These are phyloP conservation scores for Delitschia confertaspora DNA, from an alignment of 495 filamentous ascomycete genomes.

Conservation along the genomic window DNA sequence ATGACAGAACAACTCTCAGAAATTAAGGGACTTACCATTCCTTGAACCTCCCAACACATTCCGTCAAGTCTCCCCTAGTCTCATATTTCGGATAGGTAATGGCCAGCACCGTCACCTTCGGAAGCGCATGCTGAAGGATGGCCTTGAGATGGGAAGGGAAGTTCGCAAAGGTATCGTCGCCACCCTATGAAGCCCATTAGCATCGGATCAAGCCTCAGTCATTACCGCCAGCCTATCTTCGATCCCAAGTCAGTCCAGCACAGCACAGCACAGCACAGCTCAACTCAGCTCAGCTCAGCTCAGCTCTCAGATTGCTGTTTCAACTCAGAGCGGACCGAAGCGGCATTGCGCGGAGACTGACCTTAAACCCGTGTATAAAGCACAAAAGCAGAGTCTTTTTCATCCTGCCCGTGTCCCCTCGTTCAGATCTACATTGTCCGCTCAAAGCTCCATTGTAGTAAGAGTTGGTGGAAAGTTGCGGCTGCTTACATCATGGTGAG, in stretches of 20 bases:
- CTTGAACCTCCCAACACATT: constrained; percentile 70
- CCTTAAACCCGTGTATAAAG: constrained; percentile 98
- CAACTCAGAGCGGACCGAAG: too few relatives aligned
- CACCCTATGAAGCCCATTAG: constrained; percentile 51
- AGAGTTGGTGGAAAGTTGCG: too few relatives aligned
- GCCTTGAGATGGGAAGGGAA: constrained; percentile 68
- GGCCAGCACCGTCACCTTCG: constrained; percentile 59
- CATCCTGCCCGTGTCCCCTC: constrained; percentile 47
- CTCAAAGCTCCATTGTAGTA: too few relatives aligned
- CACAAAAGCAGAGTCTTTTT: constrained; percentile 83
- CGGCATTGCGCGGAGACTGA: too few relatives aligned
- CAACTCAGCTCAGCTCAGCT: too few relatives aligned
- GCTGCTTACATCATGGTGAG: too few relatives aligned
- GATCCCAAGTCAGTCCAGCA: too few relatives aligned
- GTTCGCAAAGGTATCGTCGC: constrained; percentile 73
- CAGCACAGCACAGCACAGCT: too few relatives aligned
- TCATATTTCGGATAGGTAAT: constrained; percentile 85
- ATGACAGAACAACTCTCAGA: too few relatives aligned
- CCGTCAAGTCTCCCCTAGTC: constrained; percentile 75
- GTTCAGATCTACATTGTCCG: too few relatives aligned
- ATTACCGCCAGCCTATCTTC: too few relatives aligned
- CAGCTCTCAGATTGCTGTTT: neutral
- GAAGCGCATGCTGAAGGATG: constrained; percentile 60
- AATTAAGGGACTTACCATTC: constrained; percentile 73
- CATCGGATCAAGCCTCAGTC: too few relatives aligned